Conservation (phyloP, 208 protist species). For the Entamoeba dispar region DNA sequence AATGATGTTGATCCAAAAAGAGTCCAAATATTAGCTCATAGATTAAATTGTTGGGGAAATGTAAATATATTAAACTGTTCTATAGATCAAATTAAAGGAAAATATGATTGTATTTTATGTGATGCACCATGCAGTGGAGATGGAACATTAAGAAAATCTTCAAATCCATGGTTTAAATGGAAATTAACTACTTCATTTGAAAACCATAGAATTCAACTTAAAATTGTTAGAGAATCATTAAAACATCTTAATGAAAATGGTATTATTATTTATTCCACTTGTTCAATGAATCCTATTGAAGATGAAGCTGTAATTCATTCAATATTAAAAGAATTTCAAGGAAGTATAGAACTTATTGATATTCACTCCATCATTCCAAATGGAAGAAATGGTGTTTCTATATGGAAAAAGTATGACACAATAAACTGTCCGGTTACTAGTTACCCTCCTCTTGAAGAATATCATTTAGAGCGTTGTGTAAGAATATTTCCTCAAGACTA, state of each 20-base stretch:
- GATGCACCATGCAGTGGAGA: slow-evolving; percentile 79
- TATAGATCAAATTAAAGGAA: slow-evolving; percentile 15
- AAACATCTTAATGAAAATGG: slow-evolving; percentile 46
- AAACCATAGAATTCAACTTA: slow-evolving; percentile 54
- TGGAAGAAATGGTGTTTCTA: too few relatives aligned
- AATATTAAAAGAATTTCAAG: slow-evolving; percentile 34
- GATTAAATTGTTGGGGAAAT: slow-evolving; percentile 30
- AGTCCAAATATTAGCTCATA: slow-evolving; percentile 44
- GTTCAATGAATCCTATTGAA: slow-evolving; percentile 76
- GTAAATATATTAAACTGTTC: slow-evolving; percentile 43
- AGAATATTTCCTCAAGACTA: slow-evolving; percentile 40
- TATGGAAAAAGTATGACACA: too few relatives aligned
- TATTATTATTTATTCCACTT: slow-evolving; percentile 76
- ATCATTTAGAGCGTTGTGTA: slow-evolving; percentile 31
- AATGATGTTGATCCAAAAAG: slow-evolving; percentile 52
- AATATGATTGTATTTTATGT: slow-evolving; percentile 55
- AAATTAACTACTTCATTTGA: slow-evolving; percentile 48
- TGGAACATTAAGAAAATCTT: slow-evolving; percentile 68
- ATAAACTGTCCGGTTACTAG: background rate
- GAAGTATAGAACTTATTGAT: background rate
- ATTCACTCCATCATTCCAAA: background rate
- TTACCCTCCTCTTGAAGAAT: slow-evolving; percentile 2
- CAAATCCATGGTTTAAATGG: slow-evolving; percentile 53
- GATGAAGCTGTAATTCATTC: slow-evolving; percentile 70
- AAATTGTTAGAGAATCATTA: slow-evolving; percentile 38